These are phyloP conservation scores for Colletotrichum abscissum DNA, from an alignment of 2,329 filamentous ascomycete genomes.

Conservation along the genomic window DNA sequence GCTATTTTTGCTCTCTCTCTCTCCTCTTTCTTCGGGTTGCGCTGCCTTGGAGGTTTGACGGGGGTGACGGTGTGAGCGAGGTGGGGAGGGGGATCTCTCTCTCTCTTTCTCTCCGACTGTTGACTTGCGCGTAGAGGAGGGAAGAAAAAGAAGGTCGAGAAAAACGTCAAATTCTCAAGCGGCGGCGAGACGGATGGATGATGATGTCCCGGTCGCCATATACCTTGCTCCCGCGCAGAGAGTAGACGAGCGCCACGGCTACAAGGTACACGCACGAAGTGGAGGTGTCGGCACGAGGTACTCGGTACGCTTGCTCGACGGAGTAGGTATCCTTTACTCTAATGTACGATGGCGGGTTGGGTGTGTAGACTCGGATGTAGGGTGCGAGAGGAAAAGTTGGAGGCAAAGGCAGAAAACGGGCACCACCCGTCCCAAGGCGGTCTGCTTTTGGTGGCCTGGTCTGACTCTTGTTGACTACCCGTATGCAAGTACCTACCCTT, in stretches of 20 bases:
- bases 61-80: slow-evolving; percentile 40
- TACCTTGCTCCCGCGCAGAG: slow-evolving; percentile 17
- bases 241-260: slow-evolving; percentile 7
- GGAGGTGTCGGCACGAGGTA: slow-evolving; percentile 18
- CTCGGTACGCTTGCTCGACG: neutral
- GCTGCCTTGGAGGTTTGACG: slow-evolving; percentile 20
- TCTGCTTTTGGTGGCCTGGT: neutral
- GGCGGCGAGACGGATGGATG: slow-evolving; percentile 22
- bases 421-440: slow-evolving; percentile 24
- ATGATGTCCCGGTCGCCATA: slow-evolving; percentile 19
- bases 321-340: neutral
- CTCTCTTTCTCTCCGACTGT: too few species aligned
- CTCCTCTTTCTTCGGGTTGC: slow-evolving; percentile 5
- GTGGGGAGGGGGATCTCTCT: slow-evolving; percentile 38
- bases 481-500: neutral
- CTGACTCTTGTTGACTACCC: slow-evolving; percentile 2
- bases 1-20: neutral
- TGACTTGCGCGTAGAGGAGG: slow-evolving; percentile 35
- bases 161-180: slow-evolving; percentile 25
- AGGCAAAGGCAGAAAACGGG: slow-evolving; percentile 33
- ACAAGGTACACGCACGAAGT: neutral
- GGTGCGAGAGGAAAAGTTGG: neutral
- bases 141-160: slow-evolving; percentile 21
- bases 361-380: slow-evolving; percentile 1
- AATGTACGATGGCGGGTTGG: neutral